Evolutionary conservation across 495 filamentous ascomycete genomes (phyloP).

Genomic region (Talaromyces adpressus): DNA sequence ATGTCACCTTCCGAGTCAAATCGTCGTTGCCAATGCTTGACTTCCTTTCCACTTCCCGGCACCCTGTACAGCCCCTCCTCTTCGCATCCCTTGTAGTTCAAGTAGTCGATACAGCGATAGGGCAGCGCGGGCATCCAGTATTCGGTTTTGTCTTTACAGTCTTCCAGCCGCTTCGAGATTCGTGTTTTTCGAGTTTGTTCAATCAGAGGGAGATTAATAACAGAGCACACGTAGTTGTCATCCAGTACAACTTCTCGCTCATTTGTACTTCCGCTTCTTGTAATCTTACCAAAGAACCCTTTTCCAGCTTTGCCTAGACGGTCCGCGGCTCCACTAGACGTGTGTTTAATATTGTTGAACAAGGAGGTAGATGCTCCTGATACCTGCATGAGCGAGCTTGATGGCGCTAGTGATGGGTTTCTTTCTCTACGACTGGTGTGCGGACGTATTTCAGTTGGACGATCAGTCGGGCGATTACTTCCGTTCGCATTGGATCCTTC

Average conservation of each 20-base stretch:
- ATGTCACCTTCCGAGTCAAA: slow-evolving; percentile 84
- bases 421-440: slow-evolving; percentile 37
- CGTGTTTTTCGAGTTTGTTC: slow-evolving; percentile 80
- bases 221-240: slow-evolving; percentile 66
- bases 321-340: slow-evolving; percentile 64
- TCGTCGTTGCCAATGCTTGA: slow-evolving; percentile 79
- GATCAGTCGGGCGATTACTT: slow-evolving; percentile 59
- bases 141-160: slow-evolving; percentile 85
- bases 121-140: slow-evolving; percentile 96
- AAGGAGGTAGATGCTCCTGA: slow-evolving; percentile 56
- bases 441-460: slow-evolving; percentile 29
- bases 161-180: slow-evolving; percentile 76
- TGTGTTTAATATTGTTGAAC: slow-evolving; percentile 65
- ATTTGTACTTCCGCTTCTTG: slow-evolving; percentile 61
- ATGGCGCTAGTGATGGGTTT: slow-evolving; percentile 43
- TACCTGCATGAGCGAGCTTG: slow-evolving; percentile 54
- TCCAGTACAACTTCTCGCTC: slow-evolving; percentile 65
- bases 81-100: slow-evolving; percentile 84
- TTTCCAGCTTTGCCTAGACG: slow-evolving; percentile 68
- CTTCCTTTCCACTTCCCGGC: slow-evolving; percentile 72
- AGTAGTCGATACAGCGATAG: slow-evolving; percentile 86
- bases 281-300: slow-evolving; percentile 68
- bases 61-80: slow-evolving; percentile 87
- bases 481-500: slow-evolving; percentile 55
- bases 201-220: slow-evolving; percentile 73